Conservation (phyloP, 192 early-diverging fungal species). For the Umbelopsis isabellina region DNA sequence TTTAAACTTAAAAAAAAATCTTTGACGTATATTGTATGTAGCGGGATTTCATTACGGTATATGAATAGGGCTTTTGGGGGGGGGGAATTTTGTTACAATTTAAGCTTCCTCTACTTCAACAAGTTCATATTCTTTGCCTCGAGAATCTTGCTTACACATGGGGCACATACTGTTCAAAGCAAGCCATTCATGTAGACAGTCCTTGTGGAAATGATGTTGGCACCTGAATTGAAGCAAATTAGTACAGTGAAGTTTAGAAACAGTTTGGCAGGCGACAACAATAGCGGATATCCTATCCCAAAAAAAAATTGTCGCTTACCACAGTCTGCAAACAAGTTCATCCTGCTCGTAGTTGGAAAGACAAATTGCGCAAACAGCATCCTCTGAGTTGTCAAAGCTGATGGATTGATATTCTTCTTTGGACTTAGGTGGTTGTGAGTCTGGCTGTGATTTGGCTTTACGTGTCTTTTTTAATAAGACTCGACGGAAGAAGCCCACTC, state of each 20-base stretch:
- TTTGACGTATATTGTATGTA: not conserved
- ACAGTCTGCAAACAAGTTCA: slow-evolving; percentile 72
- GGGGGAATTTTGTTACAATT: not conserved
- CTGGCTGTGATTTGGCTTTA: not conserved
- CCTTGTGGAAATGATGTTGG: slow-evolving; percentile 81
- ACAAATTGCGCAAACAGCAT: slow-evolving; percentile 81
- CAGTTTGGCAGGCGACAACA: no score
- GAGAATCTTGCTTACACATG: slow-evolving; percentile 68
- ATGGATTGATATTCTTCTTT: slow-evolving; percentile 25
- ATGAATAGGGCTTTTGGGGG: no score
- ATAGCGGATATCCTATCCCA: not conserved
- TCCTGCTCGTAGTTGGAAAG: slow-evolving; percentile 75
- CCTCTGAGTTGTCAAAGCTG: slow-evolving; percentile 60
- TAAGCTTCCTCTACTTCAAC: slow-evolving; percentile 7
- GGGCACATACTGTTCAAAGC: slow-evolving; percentile 75
- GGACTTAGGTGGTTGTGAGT: not conserved
- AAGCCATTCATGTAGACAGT: slow-evolving; percentile 85
- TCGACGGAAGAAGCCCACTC: slow-evolving; percentile 9
- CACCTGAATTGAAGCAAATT: slow-evolving; percentile 34
- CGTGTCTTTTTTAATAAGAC: not conserved
- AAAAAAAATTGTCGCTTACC: slow-evolving; percentile 35
- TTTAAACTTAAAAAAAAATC: no score
- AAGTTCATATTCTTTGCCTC: slow-evolving; percentile 37
- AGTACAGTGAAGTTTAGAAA: not conserved
- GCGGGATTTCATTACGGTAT: no score